Evolutionary conservation across 768 basidiomycete genomes (phyloP).

Genomic region (Fomitopsis serialis): DNA sequence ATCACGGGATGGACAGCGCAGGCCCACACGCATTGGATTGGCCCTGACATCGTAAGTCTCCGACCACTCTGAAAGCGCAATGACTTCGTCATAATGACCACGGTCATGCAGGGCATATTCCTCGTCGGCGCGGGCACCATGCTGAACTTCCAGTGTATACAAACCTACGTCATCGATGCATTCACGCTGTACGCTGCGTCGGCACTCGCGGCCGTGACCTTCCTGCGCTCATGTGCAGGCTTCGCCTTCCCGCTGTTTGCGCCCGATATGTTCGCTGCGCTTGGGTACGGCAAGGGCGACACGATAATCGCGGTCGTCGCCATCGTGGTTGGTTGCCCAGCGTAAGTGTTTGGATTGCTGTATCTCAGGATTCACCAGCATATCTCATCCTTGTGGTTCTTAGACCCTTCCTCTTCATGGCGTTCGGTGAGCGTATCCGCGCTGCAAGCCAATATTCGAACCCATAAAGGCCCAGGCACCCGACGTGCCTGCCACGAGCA

Average conservation of each 20-base stretch:
- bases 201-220: conserved; percentile 61
- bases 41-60: conserved; percentile 52
- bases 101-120: conserved; percentile 46
- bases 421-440: conserved; percentile 43
- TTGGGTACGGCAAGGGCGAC: conserved; percentile 68
- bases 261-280: conserved; percentile 53
- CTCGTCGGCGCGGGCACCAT: conserved; percentile 56
- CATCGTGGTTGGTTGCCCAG: conserved; percentile 44
- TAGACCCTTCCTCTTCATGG: conserved; percentile 36
- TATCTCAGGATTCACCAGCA: too few species aligned
- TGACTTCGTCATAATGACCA: conserved; percentile 27
- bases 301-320: conserved; percentile 57
- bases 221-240: conserved; percentile 58
- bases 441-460: conserved; percentile 11
- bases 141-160: conserved; percentile 49
- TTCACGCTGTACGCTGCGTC: conserved; percentile 65
- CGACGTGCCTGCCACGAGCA: too few species aligned
- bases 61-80: neutral
- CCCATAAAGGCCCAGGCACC: neutral
- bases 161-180: conserved; percentile 62
- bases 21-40: conserved; percentile 60
- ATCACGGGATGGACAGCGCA: conserved; percentile 69
- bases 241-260: conserved; percentile 80
- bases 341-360: conserved; percentile 21
- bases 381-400: too few species aligned